Base-by-base conservation (phyloP, 2,329 filamentous ascomycete species). In the Myriangium duriaei region DNA sequence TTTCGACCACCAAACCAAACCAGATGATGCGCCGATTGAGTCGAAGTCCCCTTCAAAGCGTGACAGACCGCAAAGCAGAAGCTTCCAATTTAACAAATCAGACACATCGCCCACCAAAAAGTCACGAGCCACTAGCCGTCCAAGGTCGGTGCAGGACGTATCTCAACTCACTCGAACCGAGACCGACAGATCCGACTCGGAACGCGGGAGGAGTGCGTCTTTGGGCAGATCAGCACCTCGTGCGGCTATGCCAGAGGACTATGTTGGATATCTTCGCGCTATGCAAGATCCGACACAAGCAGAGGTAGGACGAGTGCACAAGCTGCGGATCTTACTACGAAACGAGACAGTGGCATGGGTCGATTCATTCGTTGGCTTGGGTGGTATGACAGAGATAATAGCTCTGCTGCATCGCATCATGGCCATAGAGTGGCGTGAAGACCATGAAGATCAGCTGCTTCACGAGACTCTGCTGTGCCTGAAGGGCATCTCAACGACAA, bases 331-430 rank as follows among this genome's bases (percentile, higher is more conserved):
- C 13, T 63, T 96, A 37, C 69, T 98, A 37, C 77, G 91, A 12
- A 96, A 96, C 52, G 91, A 98, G 64, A 93, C 88, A 0, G 85
- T 98, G 4, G 75, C 81, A 10, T 98, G 91, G 91, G 92, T 92
- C 3, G 85, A 96, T 54, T 74, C 78, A 10, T 98, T 96, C 56
- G 84, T 96, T 49, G 71, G 76, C 29, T 78, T 87, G 45, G 86
- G 84, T 11, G 91, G 91, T 13, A 93, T 96, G 86, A 74, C 81
- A 47, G 85, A 95, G 58, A 82, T 96, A 45, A 81, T 95, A 24
- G 76, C 74, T 28, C 64, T 96, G 39, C 67, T 96, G 33, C 80
- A 93, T 58, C 76, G 88, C n/a, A 93, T 88, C 50, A 86, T 95
- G 72, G 81, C 81, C 36, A 79, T 98, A 21, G 91, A 96, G 58